Base-by-base conservation (phyloP, 768 basidiomycete species). In the Lyophyllum atratum region DNA sequence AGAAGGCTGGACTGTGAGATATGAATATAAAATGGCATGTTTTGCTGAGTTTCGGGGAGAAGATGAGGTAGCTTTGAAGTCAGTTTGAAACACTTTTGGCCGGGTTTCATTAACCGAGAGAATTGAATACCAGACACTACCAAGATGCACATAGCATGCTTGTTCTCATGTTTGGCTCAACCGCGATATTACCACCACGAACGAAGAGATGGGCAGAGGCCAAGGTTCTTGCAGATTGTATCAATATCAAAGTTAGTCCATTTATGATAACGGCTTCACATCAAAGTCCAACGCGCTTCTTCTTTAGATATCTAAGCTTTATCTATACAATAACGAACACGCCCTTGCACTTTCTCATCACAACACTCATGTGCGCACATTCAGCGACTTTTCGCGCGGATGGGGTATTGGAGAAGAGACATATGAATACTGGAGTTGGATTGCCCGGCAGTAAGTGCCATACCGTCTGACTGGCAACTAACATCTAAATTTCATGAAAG, bases 181-280 rank as follows among this genome's bases (percentile, higher is more conserved):
- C 89, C 1, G 86, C 86, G 4, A 89, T 92, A 49, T 75, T 97
- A 8, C 92, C 92, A 1, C 94, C 95, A 5, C 84, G 96, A 9
- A 98, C 95, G 1, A 99, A 98, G 69, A 82, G 96, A 28, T 98
- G 96, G 96, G 95, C 95, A 15, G 97, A 99, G 71, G 96, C 96
- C 3, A 97, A 95, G 70, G 97, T 98, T 1, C 80, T 98, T 2
- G 94, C 93, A 0, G 97, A 99, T 68, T 92, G 93, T 61, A 87
- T 98, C 59, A 92, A 88, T 56, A 78, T 97, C 68, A 95, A 97
- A 78, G 95, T 92, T 59, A 54, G 73, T 58, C 9, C 8, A 28
- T 58, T 14, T 10, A 7, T 42, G 19, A 17, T 15, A 17, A 14
- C 11, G 19, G 14, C 28, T 26, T 17, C 19, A 43, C 11, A 51